A percentile compares a stretch with the other conserved stretches of the same genome.
Evolutionary conservation across 805 yeast genomes (phyloP).

Genomic region (Maudiozyma barnettii): DNA sequence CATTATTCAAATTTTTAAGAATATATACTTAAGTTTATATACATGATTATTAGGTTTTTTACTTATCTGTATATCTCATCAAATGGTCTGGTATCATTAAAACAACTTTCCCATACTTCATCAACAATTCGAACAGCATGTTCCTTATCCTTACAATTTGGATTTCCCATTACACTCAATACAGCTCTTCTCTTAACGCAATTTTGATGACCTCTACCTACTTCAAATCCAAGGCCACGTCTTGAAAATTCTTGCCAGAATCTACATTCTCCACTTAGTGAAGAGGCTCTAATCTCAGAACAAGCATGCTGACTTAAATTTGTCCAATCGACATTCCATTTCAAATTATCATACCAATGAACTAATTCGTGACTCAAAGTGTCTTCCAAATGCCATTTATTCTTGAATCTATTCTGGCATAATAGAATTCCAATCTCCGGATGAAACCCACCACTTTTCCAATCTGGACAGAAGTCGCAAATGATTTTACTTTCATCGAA

Average conservation of each 20-base stretch:
- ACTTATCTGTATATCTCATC: conserved; percentile 72
- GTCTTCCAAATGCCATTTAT: conserved; percentile 79
- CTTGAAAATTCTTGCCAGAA: conserved; percentile 70
- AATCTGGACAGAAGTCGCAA: conserved; percentile 78
- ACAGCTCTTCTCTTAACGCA: conserved; percentile 87
- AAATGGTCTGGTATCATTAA: conserved; percentile 90
- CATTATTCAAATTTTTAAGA: background rate
- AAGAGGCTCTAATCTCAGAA: conserved; percentile 88
- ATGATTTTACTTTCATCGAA: conserved; percentile 35
- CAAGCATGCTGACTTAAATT: conserved; percentile 92
- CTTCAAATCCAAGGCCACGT: conserved; percentile 33
- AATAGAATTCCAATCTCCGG: conserved; percentile 80
- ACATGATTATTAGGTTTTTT: background rate
- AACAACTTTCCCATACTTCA: conserved; percentile 88
- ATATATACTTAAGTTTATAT: background rate
- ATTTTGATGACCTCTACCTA: conserved; percentile 77
- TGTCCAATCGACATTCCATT: conserved; percentile 79
- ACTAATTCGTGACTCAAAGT: conserved; percentile 86
- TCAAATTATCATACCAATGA: conserved; percentile 85
- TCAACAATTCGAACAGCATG: conserved; percentile 75
- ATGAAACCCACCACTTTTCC: conserved; percentile 85
- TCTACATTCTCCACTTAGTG: conserved; percentile 90
- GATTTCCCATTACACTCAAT: conserved; percentile 77
- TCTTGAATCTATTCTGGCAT: conserved; percentile 72
- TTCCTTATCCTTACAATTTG: conserved; percentile 60